A percentile compares a stretch with the other conserved stretches of the same genome.
These are phyloP conservation scores for Liriodendron chinense DNA, from an alignment of 164 flowering plant genomes.

Conservation along the genomic window DNA sequence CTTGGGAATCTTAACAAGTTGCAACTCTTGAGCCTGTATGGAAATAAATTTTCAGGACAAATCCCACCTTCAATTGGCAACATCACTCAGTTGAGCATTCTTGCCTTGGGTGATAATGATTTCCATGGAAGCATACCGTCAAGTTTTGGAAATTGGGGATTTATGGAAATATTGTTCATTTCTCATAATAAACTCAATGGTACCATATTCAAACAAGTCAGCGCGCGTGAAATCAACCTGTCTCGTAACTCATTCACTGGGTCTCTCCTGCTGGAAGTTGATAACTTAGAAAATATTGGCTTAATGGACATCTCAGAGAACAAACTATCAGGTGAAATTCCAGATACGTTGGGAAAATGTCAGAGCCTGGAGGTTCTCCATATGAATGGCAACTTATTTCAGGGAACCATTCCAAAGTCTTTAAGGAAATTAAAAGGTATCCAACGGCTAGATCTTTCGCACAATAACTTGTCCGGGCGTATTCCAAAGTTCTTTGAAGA, in stretches of 20 bases:
- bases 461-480: background rate
- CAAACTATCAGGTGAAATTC: too few species aligned
- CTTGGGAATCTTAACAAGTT: constrained; percentile 1
- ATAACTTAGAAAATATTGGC: too few species aligned
- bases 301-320: too few species aligned
- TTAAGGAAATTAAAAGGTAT: background rate
- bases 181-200: constrained; percentile 21
- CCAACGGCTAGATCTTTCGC: background rate
- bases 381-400: too few species aligned
- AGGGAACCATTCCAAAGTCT: too few species aligned
- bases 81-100: background rate
- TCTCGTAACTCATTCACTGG: background rate
- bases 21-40: background rate
- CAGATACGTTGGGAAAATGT: too few species aligned
- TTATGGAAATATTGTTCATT: constrained; percentile 1
- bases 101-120: background rate
- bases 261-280: too few species aligned
- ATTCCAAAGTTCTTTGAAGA: background rate
- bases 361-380: too few species aligned
- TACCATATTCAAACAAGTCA: constrained; percentile 13
- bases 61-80: background rate
- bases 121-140: constrained; percentile 8
- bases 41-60: background rate
- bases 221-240: background rate
- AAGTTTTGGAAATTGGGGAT: constrained; percentile 3